A percentile compares a stretch with the other conserved stretches of the same genome.
Evolutionary conservation across 805 yeast genomes (phyloP).

Genomic region (Yarrowia sp.): DNA sequence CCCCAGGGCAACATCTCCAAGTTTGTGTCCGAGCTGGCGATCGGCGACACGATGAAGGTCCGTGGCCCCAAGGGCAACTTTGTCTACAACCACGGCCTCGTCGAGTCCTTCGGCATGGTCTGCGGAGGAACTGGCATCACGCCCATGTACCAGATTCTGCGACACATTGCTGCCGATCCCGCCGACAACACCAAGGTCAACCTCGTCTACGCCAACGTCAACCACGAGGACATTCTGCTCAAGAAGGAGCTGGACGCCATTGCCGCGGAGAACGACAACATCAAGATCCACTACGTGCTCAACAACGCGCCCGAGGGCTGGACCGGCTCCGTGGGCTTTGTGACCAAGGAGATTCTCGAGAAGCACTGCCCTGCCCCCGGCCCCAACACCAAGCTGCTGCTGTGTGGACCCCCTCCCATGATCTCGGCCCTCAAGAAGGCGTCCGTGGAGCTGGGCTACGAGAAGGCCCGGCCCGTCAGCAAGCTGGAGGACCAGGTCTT

Average conservation of each 20-base stretch:
- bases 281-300: constrained; percentile 68
- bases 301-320: constrained; percentile 69
- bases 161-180: constrained; percentile 70
- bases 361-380: constrained; percentile 60
- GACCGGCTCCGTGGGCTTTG: constrained; percentile 82
- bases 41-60: constrained; percentile 77
- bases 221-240: constrained; percentile 74
- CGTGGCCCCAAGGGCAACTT: constrained; percentile 88
- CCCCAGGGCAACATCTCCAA: constrained; percentile 82
- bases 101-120: constrained; percentile 73
- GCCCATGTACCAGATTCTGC: constrained; percentile 90
- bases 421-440: constrained; percentile 78
- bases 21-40: constrained; percentile 62
- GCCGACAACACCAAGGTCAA: constrained; percentile 71
- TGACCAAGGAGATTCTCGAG: constrained; percentile 69
- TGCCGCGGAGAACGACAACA: constrained; percentile 49
- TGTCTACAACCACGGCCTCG: constrained; percentile 76
- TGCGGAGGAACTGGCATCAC: constrained; percentile 97
- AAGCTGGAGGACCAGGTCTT: constrained; percentile 89
- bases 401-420: constrained; percentile 97
- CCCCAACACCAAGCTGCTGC: constrained; percentile 61
- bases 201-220: constrained; percentile 77
- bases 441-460: constrained; percentile 67
- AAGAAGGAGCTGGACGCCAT: constrained; percentile 74
- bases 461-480: constrained; percentile 83